These are phyloP conservation scores for Stephanodiscus minutulus DNA, from an alignment of 108 stramenopile species.

Conservation along the genomic window DNA sequence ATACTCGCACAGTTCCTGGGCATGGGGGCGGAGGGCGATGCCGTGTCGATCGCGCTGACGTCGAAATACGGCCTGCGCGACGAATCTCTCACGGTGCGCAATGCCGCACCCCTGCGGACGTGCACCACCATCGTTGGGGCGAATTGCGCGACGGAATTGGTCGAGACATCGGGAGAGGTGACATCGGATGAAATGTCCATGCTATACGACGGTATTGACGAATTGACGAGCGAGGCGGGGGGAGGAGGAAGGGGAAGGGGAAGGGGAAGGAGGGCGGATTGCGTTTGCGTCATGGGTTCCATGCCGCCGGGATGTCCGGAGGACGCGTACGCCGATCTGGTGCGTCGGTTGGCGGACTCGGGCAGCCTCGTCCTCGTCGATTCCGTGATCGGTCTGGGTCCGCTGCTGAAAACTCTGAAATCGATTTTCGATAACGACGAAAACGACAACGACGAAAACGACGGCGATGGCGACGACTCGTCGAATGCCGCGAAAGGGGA, in stretches of 20 bases:
- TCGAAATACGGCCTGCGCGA: constrained; percentile 50
- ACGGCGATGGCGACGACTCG: constrained; percentile 11
- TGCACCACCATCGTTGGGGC: constrained; percentile 83
- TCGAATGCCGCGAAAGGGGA: background rate
- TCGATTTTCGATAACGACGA: constrained; percentile 19
- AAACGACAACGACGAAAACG: constrained; percentile 8
- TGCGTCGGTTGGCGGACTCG: constrained; percentile 27
- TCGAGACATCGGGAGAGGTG: constrained; percentile 77
- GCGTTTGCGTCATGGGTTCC: constrained; percentile 83
- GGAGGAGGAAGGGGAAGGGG: background rate
- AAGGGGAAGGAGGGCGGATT: constrained; percentile 14
- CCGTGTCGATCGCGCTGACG: constrained; percentile 49
- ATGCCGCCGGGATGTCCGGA: constrained; percentile 83
- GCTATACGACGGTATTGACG: constrained; percentile 45
- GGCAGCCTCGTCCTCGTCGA: constrained; percentile 76
- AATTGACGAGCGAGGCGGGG: constrained; percentile 12
- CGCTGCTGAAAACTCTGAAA: constrained; percentile 45
- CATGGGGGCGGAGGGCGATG: constrained; percentile 68
- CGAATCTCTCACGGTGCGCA: constrained; percentile 58
- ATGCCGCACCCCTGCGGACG: constrained; percentile 54
- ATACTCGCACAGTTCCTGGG: constrained; percentile 80
- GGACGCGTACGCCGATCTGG: constrained; percentile 70
- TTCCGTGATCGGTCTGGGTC: constrained; percentile 72
- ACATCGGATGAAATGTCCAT: constrained; percentile 51
- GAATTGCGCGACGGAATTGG: constrained; percentile 78